phyloP scores from a whole-genome alignment of 257 asterid genomes.

The Fraxinus cuspidata region DNA sequence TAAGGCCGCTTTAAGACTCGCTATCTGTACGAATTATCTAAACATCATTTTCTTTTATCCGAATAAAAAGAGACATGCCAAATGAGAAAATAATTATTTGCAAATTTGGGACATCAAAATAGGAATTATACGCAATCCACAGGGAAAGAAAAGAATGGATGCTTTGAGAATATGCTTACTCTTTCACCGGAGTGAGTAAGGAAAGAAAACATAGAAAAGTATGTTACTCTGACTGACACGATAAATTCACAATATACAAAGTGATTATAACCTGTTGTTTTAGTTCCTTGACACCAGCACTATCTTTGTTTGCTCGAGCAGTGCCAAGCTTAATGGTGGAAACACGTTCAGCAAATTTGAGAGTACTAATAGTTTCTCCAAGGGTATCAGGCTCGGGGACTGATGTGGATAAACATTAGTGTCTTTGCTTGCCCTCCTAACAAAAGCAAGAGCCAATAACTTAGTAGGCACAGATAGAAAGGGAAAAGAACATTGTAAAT shows the following conservation, averaged over 20 bases:
- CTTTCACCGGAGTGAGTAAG: background rate
- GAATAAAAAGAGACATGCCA: background rate
- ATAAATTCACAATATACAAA: background rate
- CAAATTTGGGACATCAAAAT: background rate
- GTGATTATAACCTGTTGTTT: conserved; percentile 66
- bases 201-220: background rate
- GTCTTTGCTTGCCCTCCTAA: conserved; percentile 91
- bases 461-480: conserved; percentile 6
- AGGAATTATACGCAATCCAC: background rate
- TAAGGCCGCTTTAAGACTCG: conserved; percentile 70
- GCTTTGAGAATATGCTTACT: background rate
- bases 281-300: conserved; percentile 67
- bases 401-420: conserved; percentile 79
- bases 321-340: conserved; percentile 82
- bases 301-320: conserved; percentile 72
- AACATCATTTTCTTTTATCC: conserved; percentile 7
- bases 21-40: conserved; percentile 48
- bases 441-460: conserved; percentile 16
- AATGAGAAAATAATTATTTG: background rate
- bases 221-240: background rate
- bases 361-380: conserved; percentile 80
- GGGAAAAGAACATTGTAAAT: background rate
- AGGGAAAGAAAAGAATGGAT: background rate
- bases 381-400: conserved; percentile 75
- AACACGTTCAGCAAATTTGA: conserved; percentile 90